A percentile compares a stretch with the other conserved stretches of the same genome.
Evolutionary conservation across 2,329 filamentous ascomycete species (phyloP).

Genomic region (Dactylellina sp.): DNA sequence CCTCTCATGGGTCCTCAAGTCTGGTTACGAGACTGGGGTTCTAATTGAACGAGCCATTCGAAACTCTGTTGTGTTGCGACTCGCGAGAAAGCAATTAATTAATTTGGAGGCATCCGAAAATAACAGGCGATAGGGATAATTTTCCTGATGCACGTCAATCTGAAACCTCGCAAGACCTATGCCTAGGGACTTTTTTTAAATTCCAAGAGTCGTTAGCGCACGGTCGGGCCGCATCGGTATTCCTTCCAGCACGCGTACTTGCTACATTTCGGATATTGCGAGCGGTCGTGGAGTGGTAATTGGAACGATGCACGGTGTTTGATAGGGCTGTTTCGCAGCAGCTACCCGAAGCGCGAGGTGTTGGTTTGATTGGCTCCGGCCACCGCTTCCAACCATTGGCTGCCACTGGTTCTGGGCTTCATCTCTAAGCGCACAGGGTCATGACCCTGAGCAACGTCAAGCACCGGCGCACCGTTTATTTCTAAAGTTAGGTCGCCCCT

Average conservation of each 20-base stretch:
- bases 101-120: constrained; percentile 42
- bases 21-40: constrained; percentile 13
- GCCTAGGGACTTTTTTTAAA: background rate
- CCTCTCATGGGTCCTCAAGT: constrained; percentile 10
- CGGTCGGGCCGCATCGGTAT: constrained; percentile 5
- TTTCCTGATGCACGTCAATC: constrained; percentile 51
- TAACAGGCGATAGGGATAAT: constrained; percentile 28
- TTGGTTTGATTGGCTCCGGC: constrained; percentile 51
- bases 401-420: constrained; percentile 10
- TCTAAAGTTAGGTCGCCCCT: constrained; percentile 48
- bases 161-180: constrained; percentile 41
- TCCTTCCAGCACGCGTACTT: constrained; percentile 5
- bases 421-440: constrained; percentile 44
- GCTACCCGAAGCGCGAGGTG: constrained; percentile 43
- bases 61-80: constrained; percentile 41
- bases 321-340: constrained; percentile 50
- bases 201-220: constrained; percentile 24
- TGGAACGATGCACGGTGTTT: constrained; percentile 1
- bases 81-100: constrained; percentile 36
- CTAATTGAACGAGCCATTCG: constrained; percentile 9
- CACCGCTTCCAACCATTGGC: constrained; percentile 28
- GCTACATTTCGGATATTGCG: background rate
- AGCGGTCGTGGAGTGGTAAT: background rate
- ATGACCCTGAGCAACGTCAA: constrained; percentile 24
- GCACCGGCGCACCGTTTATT: constrained; percentile 5